A percentile compares a stretch with the other conserved stretches of the same genome.
Conservation (phyloP, 805 yeast species). For the Saturnispora serradocipensis region DNA sequence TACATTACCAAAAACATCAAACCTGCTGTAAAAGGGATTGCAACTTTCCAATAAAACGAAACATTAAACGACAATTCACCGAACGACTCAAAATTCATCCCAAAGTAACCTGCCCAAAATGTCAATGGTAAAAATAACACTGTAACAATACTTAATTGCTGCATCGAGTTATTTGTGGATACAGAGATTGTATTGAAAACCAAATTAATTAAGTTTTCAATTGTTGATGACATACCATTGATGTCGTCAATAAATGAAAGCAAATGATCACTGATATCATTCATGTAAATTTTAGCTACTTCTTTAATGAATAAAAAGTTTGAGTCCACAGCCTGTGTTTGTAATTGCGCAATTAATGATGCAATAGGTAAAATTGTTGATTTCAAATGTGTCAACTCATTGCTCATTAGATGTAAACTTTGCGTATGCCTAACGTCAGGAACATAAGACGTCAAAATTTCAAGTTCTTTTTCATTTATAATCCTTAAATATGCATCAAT, state of each 20-base stretch:
- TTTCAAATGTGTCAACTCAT: constrained; percentile 41
- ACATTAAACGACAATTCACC: constrained; percentile 32
- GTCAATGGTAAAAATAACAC: constrained; percentile 51
- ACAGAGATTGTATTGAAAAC: constrained; percentile 51
- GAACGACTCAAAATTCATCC: constrained; percentile 43
- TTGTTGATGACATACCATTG: constrained; percentile 43
- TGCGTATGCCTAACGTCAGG: constrained; percentile 45
- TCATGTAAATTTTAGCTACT: constrained; percentile 37
- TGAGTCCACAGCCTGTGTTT: constrained; percentile 28
- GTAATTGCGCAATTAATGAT: constrained; percentile 36
- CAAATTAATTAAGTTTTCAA: constrained; percentile 41
- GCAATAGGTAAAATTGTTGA: constrained; percentile 40
- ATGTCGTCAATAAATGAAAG: constrained; percentile 43
- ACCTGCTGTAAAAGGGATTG: constrained; percentile 33
- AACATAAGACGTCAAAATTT: constrained; percentile 32
- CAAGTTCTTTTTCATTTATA: constrained; percentile 41
- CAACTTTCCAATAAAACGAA: constrained; percentile 39
- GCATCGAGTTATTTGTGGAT: constrained; percentile 46
- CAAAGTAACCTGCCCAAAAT: constrained; percentile 54
- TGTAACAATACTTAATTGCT: constrained; percentile 44
- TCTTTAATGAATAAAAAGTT: constrained; percentile 29
- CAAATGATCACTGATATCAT: constrained; percentile 51
- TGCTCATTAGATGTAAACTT: constrained; percentile 43
- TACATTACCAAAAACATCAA: constrained; percentile 31
- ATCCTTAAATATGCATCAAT: constrained; percentile 41